These are phyloP conservation scores for Fulvia fulva DNA, from an alignment of 2,329 filamentous ascomycete species.

Conservation along the genomic window DNA sequence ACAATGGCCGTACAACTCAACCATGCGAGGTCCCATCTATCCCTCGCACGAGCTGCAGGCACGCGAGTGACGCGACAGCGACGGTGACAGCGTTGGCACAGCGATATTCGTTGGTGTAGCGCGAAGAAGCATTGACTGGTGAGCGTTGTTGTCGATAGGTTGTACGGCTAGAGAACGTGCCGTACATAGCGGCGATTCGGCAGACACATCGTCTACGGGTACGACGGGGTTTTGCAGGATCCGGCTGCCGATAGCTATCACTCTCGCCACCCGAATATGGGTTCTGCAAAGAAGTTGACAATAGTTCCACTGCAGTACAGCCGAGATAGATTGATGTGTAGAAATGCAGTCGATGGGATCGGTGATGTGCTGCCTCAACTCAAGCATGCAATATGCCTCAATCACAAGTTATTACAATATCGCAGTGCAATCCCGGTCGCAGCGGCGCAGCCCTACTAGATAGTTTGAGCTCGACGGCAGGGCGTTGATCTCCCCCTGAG, in stretches of 20 bases:
- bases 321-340: not conserved
- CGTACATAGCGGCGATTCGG: slow-evolving; percentile 1
- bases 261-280: not conserved
- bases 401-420: not conserved
- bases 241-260: not conserved
- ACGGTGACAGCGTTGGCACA: not conserved
- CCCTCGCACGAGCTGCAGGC: not conserved
- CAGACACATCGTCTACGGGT: not conserved
- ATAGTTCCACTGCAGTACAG: not conserved
- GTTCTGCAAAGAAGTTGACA: not conserved
- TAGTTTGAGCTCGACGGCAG: too few relatives aligned
- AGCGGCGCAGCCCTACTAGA: too few relatives aligned
- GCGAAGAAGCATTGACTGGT: not conserved
- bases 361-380: not conserved
- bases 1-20: not conserved
- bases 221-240: not conserved
- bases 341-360: not conserved
- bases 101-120: not conserved
- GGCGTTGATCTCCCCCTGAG: not conserved
- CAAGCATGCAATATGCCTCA: not conserved
- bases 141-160: not conserved
- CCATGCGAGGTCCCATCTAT: not conserved
- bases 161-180: not conserved
- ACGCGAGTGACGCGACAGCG: not conserved
- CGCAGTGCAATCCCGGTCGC: not conserved